These are phyloP conservation scores for Saccharomycopsis guyanensis DNA, from an alignment of 805 yeast species.

Conservation along the genomic window DNA sequence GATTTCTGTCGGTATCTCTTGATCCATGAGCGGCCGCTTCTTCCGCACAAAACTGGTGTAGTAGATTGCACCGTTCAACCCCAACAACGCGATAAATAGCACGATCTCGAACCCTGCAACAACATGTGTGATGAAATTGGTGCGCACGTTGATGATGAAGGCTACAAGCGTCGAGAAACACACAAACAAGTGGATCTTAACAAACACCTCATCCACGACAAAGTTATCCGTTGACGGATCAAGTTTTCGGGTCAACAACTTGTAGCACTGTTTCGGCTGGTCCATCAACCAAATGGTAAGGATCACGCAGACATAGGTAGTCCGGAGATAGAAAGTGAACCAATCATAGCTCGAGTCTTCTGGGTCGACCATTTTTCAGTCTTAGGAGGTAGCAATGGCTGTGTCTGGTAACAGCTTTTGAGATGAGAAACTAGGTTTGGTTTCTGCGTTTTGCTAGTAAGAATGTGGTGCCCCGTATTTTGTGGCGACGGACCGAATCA, in stretches of 20 bases:
- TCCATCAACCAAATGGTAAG: conserved; percentile 19
- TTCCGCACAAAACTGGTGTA: conserved; percentile 11
- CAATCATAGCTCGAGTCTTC: conserved; percentile 15
- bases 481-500: no score
- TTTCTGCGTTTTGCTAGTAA: neutral
- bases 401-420: neutral
- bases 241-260: conserved; percentile 1
- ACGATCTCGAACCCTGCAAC: conserved; percentile 13
- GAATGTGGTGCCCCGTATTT: no score
- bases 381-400: no score
- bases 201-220: conserved; percentile 11
- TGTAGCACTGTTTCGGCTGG: conserved; percentile 20
- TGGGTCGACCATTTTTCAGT: neutral
- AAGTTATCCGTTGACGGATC: conserved; percentile 12
- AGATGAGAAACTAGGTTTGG: neutral
- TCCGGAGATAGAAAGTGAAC: conserved; percentile 20
- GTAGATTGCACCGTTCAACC: conserved; percentile 7
- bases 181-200: conserved; percentile 14
- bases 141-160: conserved; percentile 16
- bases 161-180: conserved; percentile 6
- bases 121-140: conserved; percentile 15
- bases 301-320: conserved; percentile 18
- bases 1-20: neutral
- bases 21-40: neutral
- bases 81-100: conserved; percentile 8